These are phyloP conservation scores for Penicillium canariense DNA, from an alignment of 495 filamentous ascomycete species.

Conservation along the genomic window DNA sequence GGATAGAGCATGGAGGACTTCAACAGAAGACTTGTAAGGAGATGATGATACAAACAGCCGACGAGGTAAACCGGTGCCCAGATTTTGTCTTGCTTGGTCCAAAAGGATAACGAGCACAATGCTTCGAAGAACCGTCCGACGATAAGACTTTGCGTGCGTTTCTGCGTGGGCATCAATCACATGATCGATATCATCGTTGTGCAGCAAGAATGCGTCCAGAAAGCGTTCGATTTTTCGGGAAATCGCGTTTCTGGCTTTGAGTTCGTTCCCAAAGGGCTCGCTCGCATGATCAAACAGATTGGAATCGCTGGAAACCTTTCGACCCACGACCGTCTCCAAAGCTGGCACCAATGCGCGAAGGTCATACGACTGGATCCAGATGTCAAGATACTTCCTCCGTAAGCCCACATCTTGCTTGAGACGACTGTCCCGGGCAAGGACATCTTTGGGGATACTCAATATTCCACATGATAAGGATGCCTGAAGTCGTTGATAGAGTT, in stretches of 20 bases:
- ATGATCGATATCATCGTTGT: slow-evolving; percentile 52
- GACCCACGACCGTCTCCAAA: slow-evolving; percentile 59
- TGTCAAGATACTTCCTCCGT: slow-evolving; percentile 52
- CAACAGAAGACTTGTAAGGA: slow-evolving; percentile 53
- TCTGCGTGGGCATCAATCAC: no score
- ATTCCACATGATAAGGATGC: slow-evolving; percentile 63
- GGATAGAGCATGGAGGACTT: slow-evolving; percentile 52
- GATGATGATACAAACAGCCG: slow-evolving; percentile 50
- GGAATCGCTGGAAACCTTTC: slow-evolving; percentile 39
- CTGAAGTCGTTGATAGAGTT: slow-evolving; percentile 58
- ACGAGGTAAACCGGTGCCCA: slow-evolving; percentile 29
- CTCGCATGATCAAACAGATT: not conserved
- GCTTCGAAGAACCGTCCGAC: slow-evolving; percentile 56
- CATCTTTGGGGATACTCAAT: slow-evolving; percentile 55
- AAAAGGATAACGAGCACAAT: slow-evolving; percentile 61
- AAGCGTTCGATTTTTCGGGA: slow-evolving; percentile 50
- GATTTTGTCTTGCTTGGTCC: slow-evolving; percentile 44
- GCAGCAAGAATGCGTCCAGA: slow-evolving; percentile 57
- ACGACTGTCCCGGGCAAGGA: slow-evolving; percentile 42
- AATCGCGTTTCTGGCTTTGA: slow-evolving; percentile 24
- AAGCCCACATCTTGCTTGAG: slow-evolving; percentile 60
- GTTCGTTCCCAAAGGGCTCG: not conserved
- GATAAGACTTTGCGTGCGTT: slow-evolving; percentile 45
- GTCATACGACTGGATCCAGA: slow-evolving; percentile 61
- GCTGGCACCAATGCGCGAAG: slow-evolving; percentile 47